A percentile compares a stretch with the other conserved stretches of the same genome.
Evolutionary conservation across 139 green algal genomes (phyloP).

Genomic region (Yamagishiella unicocca): DNA sequence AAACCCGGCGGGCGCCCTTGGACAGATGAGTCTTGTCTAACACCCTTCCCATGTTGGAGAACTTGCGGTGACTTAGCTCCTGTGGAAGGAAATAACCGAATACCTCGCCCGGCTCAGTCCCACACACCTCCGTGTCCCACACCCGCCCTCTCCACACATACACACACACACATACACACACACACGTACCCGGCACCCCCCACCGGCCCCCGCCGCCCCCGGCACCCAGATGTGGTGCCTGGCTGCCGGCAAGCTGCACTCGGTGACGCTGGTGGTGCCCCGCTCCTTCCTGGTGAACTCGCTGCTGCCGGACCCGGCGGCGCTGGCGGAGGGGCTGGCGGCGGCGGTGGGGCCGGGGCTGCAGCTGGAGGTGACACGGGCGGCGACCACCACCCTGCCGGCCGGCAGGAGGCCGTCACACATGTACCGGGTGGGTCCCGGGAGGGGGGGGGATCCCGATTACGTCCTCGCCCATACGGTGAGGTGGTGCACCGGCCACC

Average conservation of each 20-base stretch:
- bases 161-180: conserved; percentile 9
- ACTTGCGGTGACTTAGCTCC: too few relatives aligned
- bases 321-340: conserved; percentile 30
- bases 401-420: conserved; percentile 59
- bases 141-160: too few relatives aligned
- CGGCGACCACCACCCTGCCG: conserved; percentile 59
- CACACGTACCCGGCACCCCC: neutral
- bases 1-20: too few relatives aligned
- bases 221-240: conserved; percentile 68
- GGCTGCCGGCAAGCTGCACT: conserved; percentile 67
- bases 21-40: too few relatives aligned
- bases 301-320: neutral
- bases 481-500: too few relatives aligned
- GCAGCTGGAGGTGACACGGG: conserved; percentile 48
- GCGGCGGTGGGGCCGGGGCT: conserved; percentile 47
- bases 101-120: too few relatives aligned
- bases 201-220: neutral
- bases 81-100: too few relatives aligned
- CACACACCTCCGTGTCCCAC: too few relatives aligned
- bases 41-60: too few relatives aligned
- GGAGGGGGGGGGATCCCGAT: neutral
- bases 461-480: too few relatives aligned
- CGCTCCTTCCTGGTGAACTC: conserved; percentile 79
- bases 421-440: conserved; percentile 69
- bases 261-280: conserved; percentile 74